A percentile compares a stretch with the other conserved stretches of the same genome.
Conservation (phyloP, 1,284 basidiomycete species). For the Amylostereum areolatum region DNA sequence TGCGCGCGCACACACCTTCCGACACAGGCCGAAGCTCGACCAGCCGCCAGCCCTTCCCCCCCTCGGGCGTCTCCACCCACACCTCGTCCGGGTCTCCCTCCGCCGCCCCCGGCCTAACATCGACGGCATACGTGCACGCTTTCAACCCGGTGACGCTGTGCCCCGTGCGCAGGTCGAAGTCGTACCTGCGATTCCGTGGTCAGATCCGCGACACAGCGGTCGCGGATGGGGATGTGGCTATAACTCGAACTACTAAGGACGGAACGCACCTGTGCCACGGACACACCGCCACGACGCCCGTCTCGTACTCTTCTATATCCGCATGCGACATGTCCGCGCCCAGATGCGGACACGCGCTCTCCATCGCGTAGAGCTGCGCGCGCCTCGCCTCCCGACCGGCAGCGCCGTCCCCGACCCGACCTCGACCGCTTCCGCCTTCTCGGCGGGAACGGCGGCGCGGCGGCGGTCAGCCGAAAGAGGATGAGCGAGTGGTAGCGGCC, state of each 20-base stretch:
- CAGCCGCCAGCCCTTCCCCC: conserved; percentile 57
- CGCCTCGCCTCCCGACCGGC: conserved; percentile 3
- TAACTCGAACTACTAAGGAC: background rate
- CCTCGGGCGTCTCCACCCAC: conserved; percentile 60
- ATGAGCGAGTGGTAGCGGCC: conserved; percentile 66
- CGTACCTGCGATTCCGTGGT: conserved; percentile 67
- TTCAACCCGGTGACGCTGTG: conserved; percentile 72
- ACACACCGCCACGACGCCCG: conserved; percentile 60
- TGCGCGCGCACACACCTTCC: conserved; percentile 59
- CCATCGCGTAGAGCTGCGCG: conserved; percentile 76
- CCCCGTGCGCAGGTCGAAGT: conserved; percentile 67
- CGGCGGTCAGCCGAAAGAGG: conserved; percentile 62
- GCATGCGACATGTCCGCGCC: conserved; percentile 81
- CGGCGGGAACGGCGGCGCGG: no score
- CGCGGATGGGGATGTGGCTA: no score
- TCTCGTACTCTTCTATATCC: conserved; percentile 68
- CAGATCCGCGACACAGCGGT: no score
- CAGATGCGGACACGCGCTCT: conserved; percentile 79
- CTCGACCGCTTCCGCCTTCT: conserved; percentile 9
- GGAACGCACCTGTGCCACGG: conserved; percentile 73
- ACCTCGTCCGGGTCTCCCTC: conserved; percentile 42
- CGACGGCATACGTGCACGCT: conserved; percentile 74
- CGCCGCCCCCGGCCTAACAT: conserved; percentile 38
- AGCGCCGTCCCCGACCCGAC: conserved; percentile 12
- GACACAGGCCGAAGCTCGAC: conserved; percentile 78